A percentile compares a stretch with the other conserved stretches of the same genome.
These are phyloP conservation scores for Asterochloris sp. DNA, from an alignment of 139 green algal species.

Conservation along the genomic window DNA sequence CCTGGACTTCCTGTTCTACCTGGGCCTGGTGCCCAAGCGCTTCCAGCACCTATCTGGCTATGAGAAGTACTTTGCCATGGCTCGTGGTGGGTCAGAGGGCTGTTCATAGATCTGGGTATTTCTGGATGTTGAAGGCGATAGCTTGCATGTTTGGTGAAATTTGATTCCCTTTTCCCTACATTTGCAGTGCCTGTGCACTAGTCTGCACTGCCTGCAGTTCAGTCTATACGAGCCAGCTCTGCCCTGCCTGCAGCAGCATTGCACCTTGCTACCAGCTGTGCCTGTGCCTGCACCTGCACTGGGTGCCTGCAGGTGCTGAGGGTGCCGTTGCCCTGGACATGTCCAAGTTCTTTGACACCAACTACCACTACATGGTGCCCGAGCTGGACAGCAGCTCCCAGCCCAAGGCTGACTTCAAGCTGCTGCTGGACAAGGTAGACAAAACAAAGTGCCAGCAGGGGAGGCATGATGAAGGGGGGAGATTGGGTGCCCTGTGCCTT, in stretches of 20 bases:
- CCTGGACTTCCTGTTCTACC: slow-evolving; percentile 70
- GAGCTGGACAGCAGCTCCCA: slow-evolving; percentile 51
- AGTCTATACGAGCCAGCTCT: no score
- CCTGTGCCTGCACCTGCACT: no score
- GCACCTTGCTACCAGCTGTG: no score
- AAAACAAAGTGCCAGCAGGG: not conserved
- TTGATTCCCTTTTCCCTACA: no score
- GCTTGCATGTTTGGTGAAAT: no score
- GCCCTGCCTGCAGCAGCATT: no score
- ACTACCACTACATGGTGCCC: slow-evolving; percentile 88
- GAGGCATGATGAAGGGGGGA: no score
- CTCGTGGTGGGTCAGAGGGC: slow-evolving; percentile 44
- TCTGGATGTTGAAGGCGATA: no score
- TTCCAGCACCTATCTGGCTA: slow-evolving; percentile 64
- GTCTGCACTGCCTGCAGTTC: no score
- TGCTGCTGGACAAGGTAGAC: slow-evolving; percentile 53
- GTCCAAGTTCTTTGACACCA: slow-evolving; percentile 91
- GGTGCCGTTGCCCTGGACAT: slow-evolving; percentile 74
- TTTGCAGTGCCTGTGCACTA: no score
- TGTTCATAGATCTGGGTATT: not conserved
- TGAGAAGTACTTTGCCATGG: slow-evolving; percentile 83
- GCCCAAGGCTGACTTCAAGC: slow-evolving; percentile 46
- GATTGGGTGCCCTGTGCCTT: no score
- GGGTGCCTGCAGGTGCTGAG: not conserved
- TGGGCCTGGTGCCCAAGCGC: slow-evolving; percentile 66